These are phyloP conservation scores for Kodamaea sp. DNA, from an alignment of 1,139 yeast species.

Conservation along the genomic window DNA sequence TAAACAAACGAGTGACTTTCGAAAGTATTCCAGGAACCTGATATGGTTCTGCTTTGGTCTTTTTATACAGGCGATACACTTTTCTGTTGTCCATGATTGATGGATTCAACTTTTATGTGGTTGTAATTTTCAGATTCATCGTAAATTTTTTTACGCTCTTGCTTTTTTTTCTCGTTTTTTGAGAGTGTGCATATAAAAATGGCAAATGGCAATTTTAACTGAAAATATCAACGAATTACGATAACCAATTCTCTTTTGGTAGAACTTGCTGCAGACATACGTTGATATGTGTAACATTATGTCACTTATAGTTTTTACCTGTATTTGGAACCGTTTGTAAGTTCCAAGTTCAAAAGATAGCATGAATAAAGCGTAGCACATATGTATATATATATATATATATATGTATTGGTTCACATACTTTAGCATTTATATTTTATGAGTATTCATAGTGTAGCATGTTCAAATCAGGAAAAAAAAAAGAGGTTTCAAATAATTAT, in stretches of 20 bases:
- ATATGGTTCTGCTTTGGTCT: slow-evolving; percentile 25
- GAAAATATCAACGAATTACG: neutral
- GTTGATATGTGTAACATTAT: neutral
- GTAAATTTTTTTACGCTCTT: neutral
- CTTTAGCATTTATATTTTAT: no score
- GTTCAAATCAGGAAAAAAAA: no score
- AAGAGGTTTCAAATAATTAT: no score
- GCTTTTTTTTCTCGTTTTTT: slow-evolving; percentile 1
- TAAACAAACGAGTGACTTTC: slow-evolving; percentile 30
- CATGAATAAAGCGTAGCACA: no score
- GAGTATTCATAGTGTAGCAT: no score
- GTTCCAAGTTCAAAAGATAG: no score
- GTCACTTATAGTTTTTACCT: no score
- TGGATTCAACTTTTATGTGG: neutral
- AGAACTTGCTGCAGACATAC: neutral
- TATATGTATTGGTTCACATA: no score
- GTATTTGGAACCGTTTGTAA: no score
- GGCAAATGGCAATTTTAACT: neutral
- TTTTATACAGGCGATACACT: slow-evolving; percentile 30
- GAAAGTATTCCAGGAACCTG: slow-evolving; percentile 28
- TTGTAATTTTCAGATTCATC: neutral
- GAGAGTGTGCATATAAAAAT: neutral
- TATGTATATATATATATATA: no score
- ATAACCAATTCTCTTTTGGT: neutral
- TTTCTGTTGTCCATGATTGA: slow-evolving; percentile 46